Percentiles rank a stretch among this genome's conserved stretches.
Evolutionary conservation across 2,329 filamentous ascomycete species (phyloP).

Genomic region (Pyricularia grisea): DNA sequence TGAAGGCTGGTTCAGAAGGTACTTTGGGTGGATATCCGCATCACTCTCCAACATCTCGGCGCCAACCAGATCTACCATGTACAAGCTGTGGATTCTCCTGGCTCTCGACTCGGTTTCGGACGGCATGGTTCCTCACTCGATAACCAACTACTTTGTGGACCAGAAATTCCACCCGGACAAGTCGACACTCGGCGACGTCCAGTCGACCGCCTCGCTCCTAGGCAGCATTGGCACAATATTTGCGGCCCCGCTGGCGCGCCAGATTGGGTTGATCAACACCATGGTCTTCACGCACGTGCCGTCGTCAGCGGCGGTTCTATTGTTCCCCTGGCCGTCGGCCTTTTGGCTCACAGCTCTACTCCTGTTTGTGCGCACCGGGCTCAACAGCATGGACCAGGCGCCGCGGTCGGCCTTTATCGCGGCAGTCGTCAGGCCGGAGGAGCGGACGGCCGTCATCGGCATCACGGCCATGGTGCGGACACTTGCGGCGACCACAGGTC

Average conservation of each 20-base stretch:
- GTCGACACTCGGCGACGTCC: slow-evolving; percentile 49
- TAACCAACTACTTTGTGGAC: slow-evolving; percentile 51
- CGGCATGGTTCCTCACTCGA: slow-evolving; percentile 50
- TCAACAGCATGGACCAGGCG: slow-evolving; percentile 63
- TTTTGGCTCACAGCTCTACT: slow-evolving; percentile 43
- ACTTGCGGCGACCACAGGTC: slow-evolving; percentile 44
- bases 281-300: slow-evolving; percentile 45
- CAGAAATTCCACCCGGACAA: slow-evolving; percentile 45
- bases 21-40: background rate
- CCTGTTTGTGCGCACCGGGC: slow-evolving; percentile 47
- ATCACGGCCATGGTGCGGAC: slow-evolving; percentile 54
- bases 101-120: slow-evolving; percentile 56
- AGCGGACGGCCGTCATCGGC: slow-evolving; percentile 62
- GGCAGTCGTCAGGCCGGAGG: slow-evolving; percentile 53
- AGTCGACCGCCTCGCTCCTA: slow-evolving; percentile 43
- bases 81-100: slow-evolving; percentile 55
- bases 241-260: slow-evolving; percentile 45
- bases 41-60: background rate
- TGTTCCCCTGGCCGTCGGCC: slow-evolving; percentile 44
- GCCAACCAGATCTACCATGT: slow-evolving; percentile 29
- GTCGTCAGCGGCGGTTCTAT: slow-evolving; percentile 48
- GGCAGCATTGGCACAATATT: slow-evolving; percentile 44
- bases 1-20: background rate
- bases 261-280: slow-evolving; percentile 45
- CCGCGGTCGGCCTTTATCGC: slow-evolving; percentile 58